phyloP scores from a whole-genome alignment of 73 alveolate species.

The Paramecium sexaurelia region DNA sequence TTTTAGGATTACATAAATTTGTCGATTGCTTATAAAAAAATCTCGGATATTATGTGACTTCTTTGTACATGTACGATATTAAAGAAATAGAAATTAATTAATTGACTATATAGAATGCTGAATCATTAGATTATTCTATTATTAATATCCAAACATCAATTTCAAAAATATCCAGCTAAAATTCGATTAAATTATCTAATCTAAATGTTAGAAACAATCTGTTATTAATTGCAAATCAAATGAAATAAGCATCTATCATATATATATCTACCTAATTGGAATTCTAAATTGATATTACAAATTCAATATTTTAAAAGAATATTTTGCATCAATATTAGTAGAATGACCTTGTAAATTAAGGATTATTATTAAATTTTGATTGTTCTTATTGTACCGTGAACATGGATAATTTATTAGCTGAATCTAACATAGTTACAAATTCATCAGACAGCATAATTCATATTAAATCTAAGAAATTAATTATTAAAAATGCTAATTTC shows the following conservation, averaged over 20 bases:
- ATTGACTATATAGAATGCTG: not conserved
- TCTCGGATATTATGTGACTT: not conserved
- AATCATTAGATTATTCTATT: not conserved
- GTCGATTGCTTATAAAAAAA: not conserved
- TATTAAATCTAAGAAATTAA: not conserved
- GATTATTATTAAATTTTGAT: not conserved
- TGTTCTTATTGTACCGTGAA: not conserved
- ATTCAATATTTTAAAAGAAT: not conserved
- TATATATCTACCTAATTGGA: not conserved
- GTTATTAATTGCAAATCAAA: not conserved
- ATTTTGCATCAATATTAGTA: not conserved
- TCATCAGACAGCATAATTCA: not conserved
- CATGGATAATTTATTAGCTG: not conserved
- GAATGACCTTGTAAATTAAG: not conserved
- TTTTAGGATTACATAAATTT: not conserved
- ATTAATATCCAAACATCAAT: not conserved
- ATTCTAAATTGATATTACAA: not conserved
- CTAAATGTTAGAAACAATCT: not conserved
- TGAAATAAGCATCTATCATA: not conserved
- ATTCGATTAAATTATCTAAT: not conserved
- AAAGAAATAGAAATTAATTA: not conserved
- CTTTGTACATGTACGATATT: not conserved
- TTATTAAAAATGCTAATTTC: not conserved
- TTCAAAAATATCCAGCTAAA: not conserved
- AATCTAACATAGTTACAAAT: not conserved